Conservation (phyloP, 352 stramenopile species). For the Phytopythium montanum region DNA sequence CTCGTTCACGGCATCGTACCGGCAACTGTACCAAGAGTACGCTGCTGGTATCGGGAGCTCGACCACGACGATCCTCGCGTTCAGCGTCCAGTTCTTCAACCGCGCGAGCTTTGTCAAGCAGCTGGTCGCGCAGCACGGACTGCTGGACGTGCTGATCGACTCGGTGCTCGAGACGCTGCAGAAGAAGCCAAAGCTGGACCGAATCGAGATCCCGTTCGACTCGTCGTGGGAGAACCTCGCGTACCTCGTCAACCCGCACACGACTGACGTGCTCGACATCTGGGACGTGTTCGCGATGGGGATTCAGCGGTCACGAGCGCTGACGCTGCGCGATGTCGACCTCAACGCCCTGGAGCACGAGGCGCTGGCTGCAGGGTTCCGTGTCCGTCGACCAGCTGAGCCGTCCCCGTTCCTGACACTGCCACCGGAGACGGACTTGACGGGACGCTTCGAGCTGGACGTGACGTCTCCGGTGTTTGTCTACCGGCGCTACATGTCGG, state of each 20-base stretch:
- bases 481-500: constrained; percentile 94
- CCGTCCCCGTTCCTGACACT: constrained; percentile 50
- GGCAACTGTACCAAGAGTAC: constrained; percentile 76
- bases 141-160: constrained; percentile 67
- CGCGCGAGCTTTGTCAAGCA: constrained; percentile 94
- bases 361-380: constrained; percentile 32
- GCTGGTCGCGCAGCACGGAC: constrained; percentile 63
- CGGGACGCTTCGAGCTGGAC: constrained; percentile 59
- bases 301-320: constrained; percentile 39
- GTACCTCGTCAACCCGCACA: constrained; percentile 32
- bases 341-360: constrained; percentile 37
- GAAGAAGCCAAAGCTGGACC: constrained; percentile 42
- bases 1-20: constrained; percentile 95
- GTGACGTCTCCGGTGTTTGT: constrained; percentile 91
- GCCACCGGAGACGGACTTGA: constrained; percentile 51
- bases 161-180: constrained; percentile 72
- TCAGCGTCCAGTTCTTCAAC: constrained; percentile 99
- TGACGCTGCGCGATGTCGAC: constrained; percentile 46
- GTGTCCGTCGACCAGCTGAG: constrained; percentile 30
- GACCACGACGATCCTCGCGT: constrained; percentile 87
- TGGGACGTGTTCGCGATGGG: constrained; percentile 73
- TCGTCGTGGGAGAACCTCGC: constrained; percentile 41
- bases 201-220: constrained; percentile 43
- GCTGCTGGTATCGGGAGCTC: constrained; percentile 66
- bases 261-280: constrained; percentile 31